Conservation (phyloP, 768 basidiomycete species). For the Suillus ampliporus region DNA sequence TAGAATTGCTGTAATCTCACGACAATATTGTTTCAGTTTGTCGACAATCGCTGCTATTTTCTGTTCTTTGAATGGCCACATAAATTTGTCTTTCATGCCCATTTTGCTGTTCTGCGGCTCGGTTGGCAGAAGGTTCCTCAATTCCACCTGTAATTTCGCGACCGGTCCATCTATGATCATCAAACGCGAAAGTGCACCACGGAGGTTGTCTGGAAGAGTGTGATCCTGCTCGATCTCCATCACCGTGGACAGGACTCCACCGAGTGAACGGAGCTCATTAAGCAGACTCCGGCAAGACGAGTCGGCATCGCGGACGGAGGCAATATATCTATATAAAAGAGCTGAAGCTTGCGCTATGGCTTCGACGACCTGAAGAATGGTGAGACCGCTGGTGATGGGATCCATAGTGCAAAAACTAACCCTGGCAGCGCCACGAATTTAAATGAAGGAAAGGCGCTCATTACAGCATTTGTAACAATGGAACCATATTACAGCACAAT, state of each 20-base stretch:
- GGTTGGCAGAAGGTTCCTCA: background rate
- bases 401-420: background rate
- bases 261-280: background rate
- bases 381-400: background rate
- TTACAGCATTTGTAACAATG: too few relatives aligned
- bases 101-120: background rate
- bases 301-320: slow-evolving; percentile 1
- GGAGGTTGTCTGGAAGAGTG: background rate
- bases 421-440: too few relatives aligned
- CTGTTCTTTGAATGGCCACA: slow-evolving; percentile 14
- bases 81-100: background rate
- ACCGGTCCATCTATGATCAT: background rate
- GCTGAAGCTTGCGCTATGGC: background rate
- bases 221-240: background rate
- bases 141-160: background rate
- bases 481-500: too few relatives aligned
- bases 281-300: background rate
- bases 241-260: background rate
- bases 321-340: slow-evolving; percentile 1
- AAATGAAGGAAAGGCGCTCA: too few relatives aligned
- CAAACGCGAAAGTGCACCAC: background rate
- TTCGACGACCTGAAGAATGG: slow-evolving; percentile 7
- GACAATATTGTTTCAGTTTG: background rate
- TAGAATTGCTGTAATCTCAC: background rate
- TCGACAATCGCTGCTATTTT: background rate